Conservation (phyloP, 805 yeast genomes). For the Wickerhamomyces canadensis region DNA sequence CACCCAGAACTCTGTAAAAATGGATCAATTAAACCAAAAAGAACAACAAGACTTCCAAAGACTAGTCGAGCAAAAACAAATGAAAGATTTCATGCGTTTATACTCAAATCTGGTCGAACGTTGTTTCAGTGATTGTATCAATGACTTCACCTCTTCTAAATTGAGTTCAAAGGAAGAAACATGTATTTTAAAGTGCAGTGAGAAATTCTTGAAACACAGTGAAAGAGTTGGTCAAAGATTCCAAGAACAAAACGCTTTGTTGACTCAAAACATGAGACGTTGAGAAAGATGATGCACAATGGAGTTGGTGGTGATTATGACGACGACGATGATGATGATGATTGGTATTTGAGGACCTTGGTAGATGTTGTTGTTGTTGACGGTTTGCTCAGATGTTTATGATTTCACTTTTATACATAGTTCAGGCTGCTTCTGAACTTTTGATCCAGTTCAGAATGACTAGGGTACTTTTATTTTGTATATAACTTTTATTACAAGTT, state of each 20-base stretch:
- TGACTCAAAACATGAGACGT: constrained; percentile 63
- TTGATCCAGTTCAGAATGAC: background rate
- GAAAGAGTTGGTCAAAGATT: constrained; percentile 98
- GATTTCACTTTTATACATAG: background rate
- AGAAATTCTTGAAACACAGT: constrained; percentile 95
- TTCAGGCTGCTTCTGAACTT: background rate
- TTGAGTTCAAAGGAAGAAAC: constrained; percentile 79
- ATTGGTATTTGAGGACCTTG: no score
- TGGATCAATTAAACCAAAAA: constrained; percentile 93
- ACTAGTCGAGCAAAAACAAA: constrained; percentile 93
- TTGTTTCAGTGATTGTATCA: constrained; percentile 97
- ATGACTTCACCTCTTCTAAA: constrained; percentile 91
- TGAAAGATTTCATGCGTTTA: constrained; percentile 97
- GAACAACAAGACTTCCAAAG: constrained; percentile 97
- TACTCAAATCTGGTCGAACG: constrained; percentile 94
- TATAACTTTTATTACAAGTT: background rate
- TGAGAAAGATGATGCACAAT: no score
- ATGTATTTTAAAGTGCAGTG: constrained; percentile 90
- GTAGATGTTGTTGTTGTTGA: background rate
- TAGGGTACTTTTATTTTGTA: background rate
- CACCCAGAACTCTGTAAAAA: constrained; percentile 27
- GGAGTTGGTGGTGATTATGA: no score
- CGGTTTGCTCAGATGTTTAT: background rate
- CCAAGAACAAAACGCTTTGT: constrained; percentile 90
- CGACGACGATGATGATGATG: no score